Percentiles rank a stretch among this genome's conserved stretches.
Conservation (phyloP, 345 rosid genomes). For the Lagerstroemia speciosa region DNA sequence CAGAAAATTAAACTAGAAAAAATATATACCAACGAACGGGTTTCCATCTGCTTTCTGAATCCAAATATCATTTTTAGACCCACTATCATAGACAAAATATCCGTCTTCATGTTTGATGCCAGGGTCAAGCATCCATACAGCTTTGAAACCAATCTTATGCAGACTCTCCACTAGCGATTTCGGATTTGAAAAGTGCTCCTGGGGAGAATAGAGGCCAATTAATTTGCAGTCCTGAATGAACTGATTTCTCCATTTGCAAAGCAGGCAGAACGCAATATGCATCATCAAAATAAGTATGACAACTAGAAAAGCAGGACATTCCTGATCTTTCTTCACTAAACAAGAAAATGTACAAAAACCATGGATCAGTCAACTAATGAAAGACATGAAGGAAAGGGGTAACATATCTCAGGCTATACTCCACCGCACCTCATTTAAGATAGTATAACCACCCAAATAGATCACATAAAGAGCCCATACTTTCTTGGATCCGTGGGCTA, state of each 20-base stretch:
- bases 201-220: conserved; percentile 11
- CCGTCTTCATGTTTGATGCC: conserved; percentile 80
- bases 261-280: background rate
- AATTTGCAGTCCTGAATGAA: background rate
- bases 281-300: background rate
- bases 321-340: background rate
- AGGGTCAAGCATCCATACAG: conserved; percentile 96
- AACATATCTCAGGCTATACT: background rate
- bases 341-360: background rate
- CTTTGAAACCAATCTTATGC: conserved; percentile 63
- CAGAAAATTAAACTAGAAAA: background rate
- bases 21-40: conserved; percentile 48
- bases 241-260: background rate
- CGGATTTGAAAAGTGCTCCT: conserved; percentile 71
- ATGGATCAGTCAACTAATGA: background rate
- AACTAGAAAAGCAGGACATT: background rate
- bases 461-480: background rate
- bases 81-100: conserved; percentile 59
- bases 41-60: conserved; percentile 54
- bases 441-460: background rate
- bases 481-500: background rate
- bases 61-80: conserved; percentile 57
- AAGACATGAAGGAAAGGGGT: background rate
- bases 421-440: background rate
- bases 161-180: conserved; percentile 51